A percentile compares a stretch with the other conserved stretches of the same genome.
Evolutionary conservation across 2,329 filamentous ascomycete species (phyloP).

Genomic region (Didymella segeticola): DNA sequence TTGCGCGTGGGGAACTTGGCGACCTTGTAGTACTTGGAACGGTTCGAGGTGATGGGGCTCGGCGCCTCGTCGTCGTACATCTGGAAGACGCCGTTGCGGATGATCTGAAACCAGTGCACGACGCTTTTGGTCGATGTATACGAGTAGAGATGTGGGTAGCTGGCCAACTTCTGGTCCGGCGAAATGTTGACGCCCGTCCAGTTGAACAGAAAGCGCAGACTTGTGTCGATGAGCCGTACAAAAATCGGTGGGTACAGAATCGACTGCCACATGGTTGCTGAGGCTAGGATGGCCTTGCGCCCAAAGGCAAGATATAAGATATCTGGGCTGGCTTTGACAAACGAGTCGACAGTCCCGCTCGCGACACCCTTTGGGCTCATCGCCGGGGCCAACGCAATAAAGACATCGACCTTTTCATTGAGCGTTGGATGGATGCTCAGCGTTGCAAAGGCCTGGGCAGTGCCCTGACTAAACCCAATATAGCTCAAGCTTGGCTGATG

Average conservation of each 20-base stretch:
- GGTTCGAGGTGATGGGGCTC: slow-evolving; percentile 72
- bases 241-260: slow-evolving; percentile 95
- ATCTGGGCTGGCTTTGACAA: slow-evolving; percentile 92
- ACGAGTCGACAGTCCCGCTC: slow-evolving; percentile 88
- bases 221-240: slow-evolving; percentile 82
- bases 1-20: slow-evolving; percentile 96
- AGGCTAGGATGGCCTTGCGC: slow-evolving; percentile 86
- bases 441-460: slow-evolving; percentile 93
- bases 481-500: slow-evolving; percentile 86
- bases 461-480: slow-evolving; percentile 96
- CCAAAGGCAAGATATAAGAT: slow-evolving; percentile 94
- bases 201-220: slow-evolving; percentile 82
- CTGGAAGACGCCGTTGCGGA: slow-evolving; percentile 93
- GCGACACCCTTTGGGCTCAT: slow-evolving; percentile 94
- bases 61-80: slow-evolving; percentile 98
- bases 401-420: slow-evolving; percentile 93
- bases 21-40: slow-evolving; percentile 90
- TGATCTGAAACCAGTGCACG: slow-evolving; percentile 99
- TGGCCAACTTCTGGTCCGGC: slow-evolving; percentile 86
- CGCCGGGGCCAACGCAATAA: slow-evolving; percentile 92
- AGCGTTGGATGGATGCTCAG: slow-evolving; percentile 90
- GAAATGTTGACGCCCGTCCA: slow-evolving; percentile 89
- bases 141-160: slow-evolving; percentile 94
- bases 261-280: slow-evolving; percentile 96
- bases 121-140: slow-evolving; percentile 97